These are phyloP conservation scores for Aureobasidium sp. DNA, from an alignment of 2,329 filamentous ascomycete species.

Conservation along the genomic window DNA sequence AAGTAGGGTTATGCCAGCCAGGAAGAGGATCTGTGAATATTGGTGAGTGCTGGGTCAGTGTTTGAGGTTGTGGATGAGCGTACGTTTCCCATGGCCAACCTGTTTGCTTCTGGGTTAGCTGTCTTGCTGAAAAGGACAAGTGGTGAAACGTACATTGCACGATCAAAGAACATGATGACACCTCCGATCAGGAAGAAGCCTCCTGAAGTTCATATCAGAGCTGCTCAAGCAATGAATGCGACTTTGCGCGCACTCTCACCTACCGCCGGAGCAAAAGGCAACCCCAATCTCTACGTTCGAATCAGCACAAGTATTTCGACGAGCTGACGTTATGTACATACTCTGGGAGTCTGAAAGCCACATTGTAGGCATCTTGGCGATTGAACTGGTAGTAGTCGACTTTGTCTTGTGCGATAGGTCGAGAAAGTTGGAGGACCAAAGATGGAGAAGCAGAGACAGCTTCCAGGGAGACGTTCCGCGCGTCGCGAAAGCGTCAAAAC, in stretches of 20 bases:
- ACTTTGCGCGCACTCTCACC: slow-evolving; percentile 36
- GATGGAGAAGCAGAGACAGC: not conserved
- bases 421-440: not conserved
- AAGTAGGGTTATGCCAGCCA: slow-evolving; percentile 91
- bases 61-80: slow-evolving; percentile 5
- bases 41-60: not conserved
- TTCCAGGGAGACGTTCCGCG: slow-evolving; percentile 2
- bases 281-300: slow-evolving; percentile 74
- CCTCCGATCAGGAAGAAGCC: slow-evolving; percentile 92
- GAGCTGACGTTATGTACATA: slow-evolving; percentile 40
- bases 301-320: not conserved
- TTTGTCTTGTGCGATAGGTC: not conserved
- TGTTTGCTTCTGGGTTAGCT: slow-evolving; percentile 31
- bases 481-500: not conserved
- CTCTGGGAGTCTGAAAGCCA: slow-evolving; percentile 96
- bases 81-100: slow-evolving; percentile 90
- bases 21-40: slow-evolving; percentile 74
- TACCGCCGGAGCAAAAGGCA: slow-evolving; percentile 96
- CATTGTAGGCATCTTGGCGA: slow-evolving; percentile 66
- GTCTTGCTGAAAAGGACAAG: slow-evolving; percentile 19
- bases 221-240: slow-evolving; percentile 19
- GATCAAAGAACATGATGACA: slow-evolving; percentile 95
- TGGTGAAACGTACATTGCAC: slow-evolving; percentile 65
- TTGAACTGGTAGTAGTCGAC: not conserved
- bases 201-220: slow-evolving; percentile 40